Evolutionary conservation across 2,329 filamentous ascomycete species (phyloP), one percentile per base, ranked within the genome.

Genomic region (Penicillium thymicola): DNA sequence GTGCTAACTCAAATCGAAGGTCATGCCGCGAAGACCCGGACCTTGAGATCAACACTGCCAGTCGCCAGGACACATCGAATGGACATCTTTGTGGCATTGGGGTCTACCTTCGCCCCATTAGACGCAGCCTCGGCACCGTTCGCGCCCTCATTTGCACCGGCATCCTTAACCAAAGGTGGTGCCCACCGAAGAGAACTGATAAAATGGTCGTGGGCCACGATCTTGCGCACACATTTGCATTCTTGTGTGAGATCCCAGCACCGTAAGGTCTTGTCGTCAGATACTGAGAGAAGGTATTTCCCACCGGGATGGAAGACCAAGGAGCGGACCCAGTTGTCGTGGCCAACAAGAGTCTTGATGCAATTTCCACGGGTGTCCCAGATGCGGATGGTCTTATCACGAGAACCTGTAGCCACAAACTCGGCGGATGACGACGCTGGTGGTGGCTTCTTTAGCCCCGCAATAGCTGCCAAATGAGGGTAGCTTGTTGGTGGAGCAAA

Each of bases 241-340:
- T 96, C 92, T 71, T 97, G 93, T 27, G 84, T 83, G 27, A 97
- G 78, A 76, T 97, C 93, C 93, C 93, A 97, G 78, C 92, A 97
- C 54, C 92, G 83, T 58, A 97, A 81, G 5, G 90, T 92, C 78
- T 94, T 96, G 77, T 97, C 93, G 71, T 97, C 93, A 16, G 88
- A 84, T 21, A 89, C 90, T 7, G 88, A 92, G 6, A 97, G 77
- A 1, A 97, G 81, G 68, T 94, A 97, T 74, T 93, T 95, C 42
- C 93, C 93, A 9, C 90, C 89, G 0, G 93, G 93, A 67, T 97
- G 93, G 72, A 96, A 97, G 10, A 91, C 86, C 6, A 97, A 75
- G 0, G 84, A 89, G 32, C 91, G 86, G 9, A 97, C 85, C 93
- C 93, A 97, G 71, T 97, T 97, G 72, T 97, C 92, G 71, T 97